Percentiles rank a stretch among this genome's conserved stretches.
These are phyloP conservation scores for Lentinus tigrinus DNA, from an alignment of 768 basidiomycete genomes.

Conservation along the genomic window DNA sequence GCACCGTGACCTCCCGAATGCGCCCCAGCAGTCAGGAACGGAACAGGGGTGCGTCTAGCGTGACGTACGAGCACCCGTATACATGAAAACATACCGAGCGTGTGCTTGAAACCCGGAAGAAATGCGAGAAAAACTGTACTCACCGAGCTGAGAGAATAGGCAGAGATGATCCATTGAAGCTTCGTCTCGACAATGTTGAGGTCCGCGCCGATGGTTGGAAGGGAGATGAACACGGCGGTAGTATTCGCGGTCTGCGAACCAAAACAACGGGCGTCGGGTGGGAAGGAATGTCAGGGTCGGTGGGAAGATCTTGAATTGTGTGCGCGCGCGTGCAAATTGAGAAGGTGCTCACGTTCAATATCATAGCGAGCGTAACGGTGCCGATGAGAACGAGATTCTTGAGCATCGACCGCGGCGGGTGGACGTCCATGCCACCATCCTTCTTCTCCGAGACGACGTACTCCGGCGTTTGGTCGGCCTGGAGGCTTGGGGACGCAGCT, in stretches of 20 bases:
- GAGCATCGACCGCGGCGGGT: neutral
- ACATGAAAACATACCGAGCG: too few relatives aligned
- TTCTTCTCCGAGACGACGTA: neutral
- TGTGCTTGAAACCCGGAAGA: too few relatives aligned
- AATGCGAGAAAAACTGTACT: too few relatives aligned
- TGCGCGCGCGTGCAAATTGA: neutral
- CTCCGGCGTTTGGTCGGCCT: neutral
- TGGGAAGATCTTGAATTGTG: neutral
- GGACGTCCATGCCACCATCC: neutral
- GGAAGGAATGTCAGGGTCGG: neutral
- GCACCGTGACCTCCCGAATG: too few relatives aligned
- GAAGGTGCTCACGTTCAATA: conserved; percentile 27
- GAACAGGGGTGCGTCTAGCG: too few relatives aligned
- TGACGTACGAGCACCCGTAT: too few relatives aligned
- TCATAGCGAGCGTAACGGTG: conserved; percentile 31
- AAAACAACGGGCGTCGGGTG: neutral
- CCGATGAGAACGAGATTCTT: conserved; percentile 21
- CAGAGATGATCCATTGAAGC: conserved; percentile 68
- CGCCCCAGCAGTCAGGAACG: too few relatives aligned
- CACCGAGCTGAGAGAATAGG: conserved; percentile 67
- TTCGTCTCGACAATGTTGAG: conserved; percentile 48
- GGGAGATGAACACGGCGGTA: conserved; percentile 26
- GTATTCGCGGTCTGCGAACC: conserved; percentile 22
- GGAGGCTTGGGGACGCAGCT: too few relatives aligned
- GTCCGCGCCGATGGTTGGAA: conserved; percentile 33